These are phyloP conservation scores for Mortierella sp. DNA, from an alignment of 371 early-diverging fungal genomes.

Conservation along the genomic window DNA sequence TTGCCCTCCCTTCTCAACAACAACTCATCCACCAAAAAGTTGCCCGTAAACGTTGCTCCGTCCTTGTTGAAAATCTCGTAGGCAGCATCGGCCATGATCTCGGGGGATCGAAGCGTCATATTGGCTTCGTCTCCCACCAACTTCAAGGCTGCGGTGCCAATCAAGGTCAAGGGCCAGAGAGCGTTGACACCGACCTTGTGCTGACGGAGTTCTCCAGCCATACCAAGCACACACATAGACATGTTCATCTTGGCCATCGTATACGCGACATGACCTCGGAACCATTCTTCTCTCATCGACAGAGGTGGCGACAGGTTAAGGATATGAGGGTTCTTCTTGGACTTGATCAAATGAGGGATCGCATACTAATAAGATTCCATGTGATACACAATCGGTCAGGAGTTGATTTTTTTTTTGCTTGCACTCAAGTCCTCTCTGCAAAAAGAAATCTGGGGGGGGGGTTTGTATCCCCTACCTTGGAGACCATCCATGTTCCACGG, in stretches of 20 bases:
- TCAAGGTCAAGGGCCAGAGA: constrained; percentile 83
- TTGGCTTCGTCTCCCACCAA: constrained; percentile 53
- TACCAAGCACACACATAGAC: constrained; percentile 78
- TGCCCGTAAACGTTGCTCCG: constrained; percentile 66
- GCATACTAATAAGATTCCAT: constrained; percentile 51
- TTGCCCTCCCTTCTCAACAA: constrained; percentile 74
- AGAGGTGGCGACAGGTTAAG: constrained; percentile 82
- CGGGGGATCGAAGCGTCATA: constrained; percentile 59
- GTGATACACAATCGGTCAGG: neutral
- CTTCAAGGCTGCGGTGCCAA: constrained; percentile 79
- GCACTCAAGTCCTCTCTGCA: neutral
- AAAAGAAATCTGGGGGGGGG: neutral
- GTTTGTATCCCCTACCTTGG: constrained; percentile 57
- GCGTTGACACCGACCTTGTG: constrained; percentile 83
- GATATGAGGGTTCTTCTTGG: constrained; percentile 74
- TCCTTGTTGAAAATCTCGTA: constrained; percentile 67
- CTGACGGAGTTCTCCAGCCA: constrained; percentile 73
- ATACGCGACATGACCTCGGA: constrained; percentile 76
- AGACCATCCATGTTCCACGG: constrained; percentile 83
- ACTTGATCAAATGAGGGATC: constrained; percentile 73
- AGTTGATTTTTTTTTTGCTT: neutral
- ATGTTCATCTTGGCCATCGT: constrained; percentile 82
- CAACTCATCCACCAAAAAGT: constrained; percentile 82
- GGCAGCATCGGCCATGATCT: constrained; percentile 90
- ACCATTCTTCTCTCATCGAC: constrained; percentile 74